Evolutionary conservation across 768 basidiomycete genomes (phyloP), one percentile per base, ranked within the genome.

Genomic region (Suillus bovinus): DNA sequence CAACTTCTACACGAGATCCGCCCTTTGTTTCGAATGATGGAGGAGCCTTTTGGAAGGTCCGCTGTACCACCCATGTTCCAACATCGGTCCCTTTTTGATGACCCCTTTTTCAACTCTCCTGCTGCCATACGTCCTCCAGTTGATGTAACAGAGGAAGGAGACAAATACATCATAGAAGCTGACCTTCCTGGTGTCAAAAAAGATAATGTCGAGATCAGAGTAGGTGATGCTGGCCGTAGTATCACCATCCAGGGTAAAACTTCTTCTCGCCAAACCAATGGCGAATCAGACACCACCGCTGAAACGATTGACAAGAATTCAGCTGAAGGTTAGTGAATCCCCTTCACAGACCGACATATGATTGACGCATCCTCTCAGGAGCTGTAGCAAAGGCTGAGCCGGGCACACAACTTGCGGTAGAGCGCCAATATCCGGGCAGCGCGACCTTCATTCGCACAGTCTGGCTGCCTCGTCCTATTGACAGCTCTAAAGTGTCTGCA

Each of bases 151-250:
- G 91, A 93, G 66, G 82, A 86, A 62, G 84, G 81, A 1, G 79
- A 86, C 71, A 77, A 80, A 44, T 92, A 89, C 66, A 64, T 90
- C 58, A 77, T 93, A 46, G 88, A 92, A 68, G 89, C 90, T 2
- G 91, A 93, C 68, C 69, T 93, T 31, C 91, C 91, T 24, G 90
- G 91, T 1, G 85, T 93, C 31, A 86, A 84, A 72, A 91, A 87
- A 77, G 90, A 92, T 67, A 86, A 91, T 68, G 70, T 92, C 10
- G 82, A 90, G 60, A 81, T 93, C 57, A 81, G 84, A 9, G 78
- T 93, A 62, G 88, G 89, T 10, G 87, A 91, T 61, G 84, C 81
- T 17, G 90, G 89, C 3, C 80, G 84, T 61, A 90, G 84, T 64
- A 70, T 92, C 61, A 90, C 86, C 4, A 90, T 93, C 61, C 84